Evolutionary conservation across 108 stramenopile genomes (phyloP).

Genomic region (Skeletonema potamos): DNA sequence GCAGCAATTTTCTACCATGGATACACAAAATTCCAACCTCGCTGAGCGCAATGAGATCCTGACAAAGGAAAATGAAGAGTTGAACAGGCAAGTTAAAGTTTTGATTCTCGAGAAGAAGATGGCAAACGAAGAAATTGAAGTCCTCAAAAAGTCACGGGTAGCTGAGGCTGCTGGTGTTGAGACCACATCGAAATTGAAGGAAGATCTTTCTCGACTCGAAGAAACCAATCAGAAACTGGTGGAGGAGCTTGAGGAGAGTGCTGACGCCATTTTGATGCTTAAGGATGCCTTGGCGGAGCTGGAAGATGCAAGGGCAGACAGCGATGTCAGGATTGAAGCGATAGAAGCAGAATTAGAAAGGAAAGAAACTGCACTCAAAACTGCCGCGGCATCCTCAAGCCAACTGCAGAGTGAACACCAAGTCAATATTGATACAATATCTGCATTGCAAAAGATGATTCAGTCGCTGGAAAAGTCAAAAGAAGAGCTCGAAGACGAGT

Average conservation of each 20-base stretch:
- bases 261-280: conserved; percentile 31
- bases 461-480: conserved; percentile 20
- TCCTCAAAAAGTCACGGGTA: background rate
- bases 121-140: conserved; percentile 30
- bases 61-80: conserved; percentile 8
- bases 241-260: conserved; percentile 41
- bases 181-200: background rate
- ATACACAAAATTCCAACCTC: background rate
- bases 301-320: conserved; percentile 12
- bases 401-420: conserved; percentile 11
- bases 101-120: conserved; percentile 18
- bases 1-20: conserved; percentile 15
- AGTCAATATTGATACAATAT: conserved; percentile 13
- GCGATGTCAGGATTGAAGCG: background rate
- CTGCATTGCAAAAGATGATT: conserved; percentile 18
- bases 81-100: conserved; percentile 25
- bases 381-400: background rate
- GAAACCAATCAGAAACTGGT: conserved; percentile 2
- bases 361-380: background rate
- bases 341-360: background rate
- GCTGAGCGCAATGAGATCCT: conserved; percentile 10
- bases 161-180: too few species aligned
- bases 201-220: background rate
- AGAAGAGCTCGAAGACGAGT: conserved; percentile 27
- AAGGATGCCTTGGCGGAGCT: conserved; percentile 30